These are phyloP conservation scores for Cephaloascus albidus DNA, from an alignment of 805 yeast species.

Conservation along the genomic window DNA sequence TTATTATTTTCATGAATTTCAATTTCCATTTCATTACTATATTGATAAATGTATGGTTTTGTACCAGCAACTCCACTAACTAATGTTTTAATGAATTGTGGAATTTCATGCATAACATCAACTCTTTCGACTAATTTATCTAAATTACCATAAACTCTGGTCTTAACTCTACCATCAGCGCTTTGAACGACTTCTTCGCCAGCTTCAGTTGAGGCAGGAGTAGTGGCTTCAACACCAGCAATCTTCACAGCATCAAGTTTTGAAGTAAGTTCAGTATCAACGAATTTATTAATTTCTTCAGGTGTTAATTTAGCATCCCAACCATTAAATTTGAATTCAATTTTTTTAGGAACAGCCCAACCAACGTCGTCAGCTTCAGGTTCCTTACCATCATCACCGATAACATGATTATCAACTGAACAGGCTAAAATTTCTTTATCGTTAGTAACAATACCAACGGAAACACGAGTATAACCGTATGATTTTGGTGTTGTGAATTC, in stretches of 20 bases:
- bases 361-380: conserved; percentile 68
- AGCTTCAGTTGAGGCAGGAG: too few relatives aligned
- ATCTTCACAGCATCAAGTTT: too few relatives aligned
- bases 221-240: too few relatives aligned
- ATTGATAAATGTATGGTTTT: conserved; percentile 94
- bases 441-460: conserved; percentile 65
- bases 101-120: conserved; percentile 96
- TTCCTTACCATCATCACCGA: conserved; percentile 37
- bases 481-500: conserved; percentile 92
- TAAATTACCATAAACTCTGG: conserved; percentile 52
- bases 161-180: conserved; percentile 19
- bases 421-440: conserved; percentile 53
- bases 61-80: conserved; percentile 95
- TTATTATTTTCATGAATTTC: conserved; percentile 27
- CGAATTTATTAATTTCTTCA: conserved; percentile 29
- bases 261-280: too few relatives aligned
- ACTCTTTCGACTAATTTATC: conserved; percentile 71
- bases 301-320: conserved; percentile 33
- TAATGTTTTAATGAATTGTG: conserved; percentile 85
- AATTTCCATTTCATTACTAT: conserved; percentile 53
- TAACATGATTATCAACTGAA: conserved; percentile 55
- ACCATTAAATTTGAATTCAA: conserved; percentile 51
- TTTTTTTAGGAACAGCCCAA: conserved; percentile 77
- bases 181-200: too few relatives aligned
- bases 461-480: conserved; percentile 74